Conservation (phyloP, 257 asterid species). For the Lithospermum erythrorhizon region DNA sequence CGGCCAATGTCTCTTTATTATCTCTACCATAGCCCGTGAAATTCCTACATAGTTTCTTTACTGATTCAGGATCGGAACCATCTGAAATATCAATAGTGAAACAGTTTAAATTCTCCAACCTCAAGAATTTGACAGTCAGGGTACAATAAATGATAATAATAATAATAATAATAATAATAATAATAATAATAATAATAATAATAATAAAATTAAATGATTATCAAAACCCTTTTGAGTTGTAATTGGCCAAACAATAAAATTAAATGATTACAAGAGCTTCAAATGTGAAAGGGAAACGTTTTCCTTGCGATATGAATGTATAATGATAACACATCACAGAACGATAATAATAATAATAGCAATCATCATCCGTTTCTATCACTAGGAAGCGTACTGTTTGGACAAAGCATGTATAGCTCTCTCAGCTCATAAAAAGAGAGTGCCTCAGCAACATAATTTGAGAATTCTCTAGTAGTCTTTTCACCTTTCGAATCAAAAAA, state of each 20-base stretch:
- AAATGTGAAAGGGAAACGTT: not conserved
- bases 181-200: too few relatives aligned
- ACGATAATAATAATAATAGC: too few relatives aligned
- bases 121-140: too few relatives aligned
- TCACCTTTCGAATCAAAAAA: not conserved
- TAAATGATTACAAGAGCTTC: not conserved
- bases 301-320: not conserved
- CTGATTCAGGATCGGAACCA: slow-evolving; percentile 62
- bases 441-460: not conserved
- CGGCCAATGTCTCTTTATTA: slow-evolving; percentile 66
- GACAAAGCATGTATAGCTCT: not conserved
- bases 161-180: too few relatives aligned
- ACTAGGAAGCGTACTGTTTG: not conserved
- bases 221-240: too few relatives aligned
- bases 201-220: too few relatives aligned
- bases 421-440: not conserved
- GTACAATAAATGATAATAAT: too few relatives aligned
- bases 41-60: slow-evolving; percentile 36
- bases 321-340: not conserved
- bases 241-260: too few relatives aligned
- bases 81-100: slow-evolving; percentile 25
- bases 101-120: slow-evolving; percentile 8
- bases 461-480: not conserved
- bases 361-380: not conserved
- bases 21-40: slow-evolving; percentile 51